Base-by-base conservation (phyloP, 306 rosid genomes). In the Vigna hirtella region DNA sequence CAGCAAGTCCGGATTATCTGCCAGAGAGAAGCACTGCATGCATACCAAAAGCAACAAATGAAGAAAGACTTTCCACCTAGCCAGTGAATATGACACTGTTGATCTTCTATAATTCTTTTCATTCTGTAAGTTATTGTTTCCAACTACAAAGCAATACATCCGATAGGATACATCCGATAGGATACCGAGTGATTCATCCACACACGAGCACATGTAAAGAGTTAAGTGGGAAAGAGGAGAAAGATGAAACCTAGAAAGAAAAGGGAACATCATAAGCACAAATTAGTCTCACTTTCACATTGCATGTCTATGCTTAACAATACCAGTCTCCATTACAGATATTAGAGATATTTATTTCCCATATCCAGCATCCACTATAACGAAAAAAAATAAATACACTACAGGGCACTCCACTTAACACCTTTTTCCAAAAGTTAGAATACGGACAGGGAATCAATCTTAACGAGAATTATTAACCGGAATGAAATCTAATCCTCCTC, bases 11-110 rank as follows among this genome's bases (percentile, higher is more conserved):
- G 77, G 77, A 51, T 28, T 50, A 57, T 77, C 70, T 24, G 48
- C 71, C 71, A 72, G 47, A 79, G 75, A 70, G 82, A 79, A 84
- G 79, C 51, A 69, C 61, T 61, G 81, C 69, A 49, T 61, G 81
- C 69, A 49, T 49, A 64, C 67, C 57, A 13, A 76, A 64, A 66
- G 64, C 79, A 58, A 69, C 70, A 48, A 52, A 32, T 53, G 66
- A 62, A 74, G 72, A 65, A 69, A 58, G 85, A 55, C 22, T 81
- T 78, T 42, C 34, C 71, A 61, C 53, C 66, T 73, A 73, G 45
- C 74, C 48, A 50, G 77, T 51, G 66, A 53, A 63, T 34, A 28
- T 48, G 51, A 43, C 63, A 34, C 36, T 36, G 65, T 59, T 72
- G 76, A 72, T 77, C 72, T 49, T 30, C 66, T 7, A 43, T 15